Evolutionary conservation across 805 yeast genomes (phyloP).

Genomic region (Diddensiella transvaalensis): DNA sequence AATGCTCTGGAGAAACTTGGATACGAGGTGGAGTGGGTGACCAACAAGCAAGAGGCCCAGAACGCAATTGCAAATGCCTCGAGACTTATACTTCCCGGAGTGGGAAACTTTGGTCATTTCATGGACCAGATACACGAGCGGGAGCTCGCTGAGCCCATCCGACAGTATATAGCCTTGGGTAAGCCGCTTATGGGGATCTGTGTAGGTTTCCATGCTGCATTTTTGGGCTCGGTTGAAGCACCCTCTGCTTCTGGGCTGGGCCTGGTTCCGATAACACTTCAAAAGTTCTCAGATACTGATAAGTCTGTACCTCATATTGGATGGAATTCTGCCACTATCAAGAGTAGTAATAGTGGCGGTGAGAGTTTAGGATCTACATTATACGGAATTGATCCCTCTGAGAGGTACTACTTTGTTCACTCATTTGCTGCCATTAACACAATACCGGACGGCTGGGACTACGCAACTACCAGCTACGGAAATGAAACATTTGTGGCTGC

Average conservation of each 20-base stretch:
- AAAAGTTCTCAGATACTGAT: constrained; percentile 54
- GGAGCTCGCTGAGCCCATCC: constrained; percentile 63
- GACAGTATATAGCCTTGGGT: constrained; percentile 66
- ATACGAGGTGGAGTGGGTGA: constrained; percentile 58
- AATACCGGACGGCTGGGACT: constrained; percentile 55
- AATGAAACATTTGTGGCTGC: constrained; percentile 82
- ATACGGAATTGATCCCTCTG: constrained; percentile 61
- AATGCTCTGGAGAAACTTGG: constrained; percentile 85
- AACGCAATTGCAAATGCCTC: constrained; percentile 24
- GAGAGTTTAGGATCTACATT: constrained; percentile 39
- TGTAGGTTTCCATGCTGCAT: constrained; percentile 89
- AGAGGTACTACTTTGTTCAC: constrained; percentile 91
- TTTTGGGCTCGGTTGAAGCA: constrained; percentile 70
- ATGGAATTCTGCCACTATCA: constrained; percentile 60
- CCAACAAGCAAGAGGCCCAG: constrained; percentile 46
- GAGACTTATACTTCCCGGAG: constrained; percentile 85
- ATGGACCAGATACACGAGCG: constrained; percentile 62
- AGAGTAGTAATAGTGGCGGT: constrained; percentile 12
- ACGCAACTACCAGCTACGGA: constrained; percentile 72
- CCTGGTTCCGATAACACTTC: constrained; percentile 48
- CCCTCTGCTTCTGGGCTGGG: constrained; percentile 61
- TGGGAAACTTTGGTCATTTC: constrained; percentile 95
- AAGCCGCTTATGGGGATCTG: constrained; percentile 94
- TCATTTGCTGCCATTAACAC: constrained; percentile 71
- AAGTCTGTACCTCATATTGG: constrained; percentile 97